phyloP scores from a whole-genome alignment of 768 basidiomycete species.

The Albatrellus ellisii region DNA sequence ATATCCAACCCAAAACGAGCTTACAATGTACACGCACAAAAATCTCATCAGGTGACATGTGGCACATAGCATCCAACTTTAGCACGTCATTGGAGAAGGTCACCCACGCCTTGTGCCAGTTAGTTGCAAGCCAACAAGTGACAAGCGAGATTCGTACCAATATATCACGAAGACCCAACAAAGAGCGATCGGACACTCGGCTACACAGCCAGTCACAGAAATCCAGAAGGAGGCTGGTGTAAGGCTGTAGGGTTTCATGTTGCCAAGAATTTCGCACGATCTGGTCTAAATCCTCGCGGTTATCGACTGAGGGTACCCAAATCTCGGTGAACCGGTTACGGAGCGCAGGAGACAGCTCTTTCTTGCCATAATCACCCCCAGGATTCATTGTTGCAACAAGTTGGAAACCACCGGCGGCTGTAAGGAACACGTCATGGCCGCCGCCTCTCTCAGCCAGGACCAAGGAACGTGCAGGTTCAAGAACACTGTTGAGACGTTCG shows the following conservation, averaged over 20 bases:
- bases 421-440: conserved; percentile 50
- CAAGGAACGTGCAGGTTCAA: conserved; percentile 82
- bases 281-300: conserved; percentile 56
- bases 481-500: conserved; percentile 90
- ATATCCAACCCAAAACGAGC: neutral
- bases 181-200: conserved; percentile 44
- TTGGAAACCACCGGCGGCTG: conserved; percentile 61
- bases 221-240: conserved; percentile 52
- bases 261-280: conserved; percentile 69
- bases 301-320: conserved; percentile 85
- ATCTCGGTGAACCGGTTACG: conserved; percentile 98
- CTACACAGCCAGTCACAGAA: conserved; percentile 73
- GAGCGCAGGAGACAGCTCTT: conserved; percentile 92
- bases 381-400: conserved; percentile 99
- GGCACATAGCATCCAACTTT: conserved; percentile 16
- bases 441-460: conserved; percentile 91
- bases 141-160: conserved; percentile 65
- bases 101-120: conserved; percentile 67
- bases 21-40: conserved; percentile 40
- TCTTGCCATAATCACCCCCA: conserved; percentile 98
- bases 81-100: conserved; percentile 65
- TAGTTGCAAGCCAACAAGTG: neutral
- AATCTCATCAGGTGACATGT: conserved; percentile 34
- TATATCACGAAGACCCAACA: conserved; percentile 78
- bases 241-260: conserved; percentile 33